These are phyloP conservation scores for Paramyrothecium sp. DNA, from an alignment of 2,329 filamentous ascomycete species.

Conservation along the genomic window DNA sequence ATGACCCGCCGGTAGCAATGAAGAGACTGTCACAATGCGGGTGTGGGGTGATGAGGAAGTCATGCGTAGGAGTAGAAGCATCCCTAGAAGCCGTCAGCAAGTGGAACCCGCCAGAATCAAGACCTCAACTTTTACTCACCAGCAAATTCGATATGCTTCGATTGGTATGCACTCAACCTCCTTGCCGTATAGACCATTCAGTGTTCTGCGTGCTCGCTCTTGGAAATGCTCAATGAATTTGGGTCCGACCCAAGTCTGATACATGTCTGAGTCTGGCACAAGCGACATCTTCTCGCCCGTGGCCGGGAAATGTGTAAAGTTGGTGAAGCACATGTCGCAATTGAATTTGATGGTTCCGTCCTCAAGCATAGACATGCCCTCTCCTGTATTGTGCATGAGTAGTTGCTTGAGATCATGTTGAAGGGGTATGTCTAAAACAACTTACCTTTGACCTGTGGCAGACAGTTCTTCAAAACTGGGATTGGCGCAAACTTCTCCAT, in stretches of 20 bases:
- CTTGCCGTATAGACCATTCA: conserved; percentile 40
- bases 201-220: conserved; percentile 36
- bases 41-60: conserved; percentile 58
- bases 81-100: conserved; percentile 45
- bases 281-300: conserved; percentile 52
- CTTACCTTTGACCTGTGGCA: conserved; percentile 39
- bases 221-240: conserved; percentile 41
- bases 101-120: neutral
- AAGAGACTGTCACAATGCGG: conserved; percentile 50
- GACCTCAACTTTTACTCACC: conserved; percentile 27
- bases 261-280: conserved; percentile 40
- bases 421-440: too few relatives aligned
- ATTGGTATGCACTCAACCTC: conserved; percentile 35
- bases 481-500: conserved; percentile 44
- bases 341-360: conserved; percentile 60
- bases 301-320: conserved; percentile 42
- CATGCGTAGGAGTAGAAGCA: conserved; percentile 59
- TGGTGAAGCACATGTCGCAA: conserved; percentile 57
- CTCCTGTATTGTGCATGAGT: conserved; percentile 24
- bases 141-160: conserved; percentile 44
- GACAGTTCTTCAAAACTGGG: conserved; percentile 51
- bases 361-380: conserved; percentile 42
- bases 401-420: too few relatives aligned
- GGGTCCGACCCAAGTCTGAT: conserved; percentile 39
- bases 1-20: conserved; percentile 61